A percentile compares a stretch with the other conserved stretches of the same genome.
Evolutionary conservation across 2,329 filamentous ascomycete species (phyloP).

Genomic region (Lachnellula arida): DNA sequence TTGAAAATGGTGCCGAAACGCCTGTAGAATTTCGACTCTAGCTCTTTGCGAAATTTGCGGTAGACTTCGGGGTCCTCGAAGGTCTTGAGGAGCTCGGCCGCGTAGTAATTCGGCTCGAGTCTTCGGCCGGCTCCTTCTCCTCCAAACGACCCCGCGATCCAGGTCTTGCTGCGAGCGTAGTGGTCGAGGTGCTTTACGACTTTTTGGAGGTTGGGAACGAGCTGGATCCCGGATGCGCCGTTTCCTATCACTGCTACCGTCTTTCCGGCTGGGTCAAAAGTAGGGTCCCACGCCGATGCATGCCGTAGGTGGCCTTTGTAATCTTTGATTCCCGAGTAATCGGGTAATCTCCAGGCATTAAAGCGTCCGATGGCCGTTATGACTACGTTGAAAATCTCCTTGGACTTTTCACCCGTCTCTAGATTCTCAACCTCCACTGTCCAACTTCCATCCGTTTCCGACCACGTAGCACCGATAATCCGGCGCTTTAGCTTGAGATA

Average conservation of each 20-base stretch:
- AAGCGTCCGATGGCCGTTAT: constrained; percentile 62
- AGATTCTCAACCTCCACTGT: constrained; percentile 35
- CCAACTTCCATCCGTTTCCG: constrained; percentile 47
- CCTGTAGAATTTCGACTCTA: constrained; percentile 60
- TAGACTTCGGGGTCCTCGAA: constrained; percentile 57
- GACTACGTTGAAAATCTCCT: constrained; percentile 53
- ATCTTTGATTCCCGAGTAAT: constrained; percentile 51
- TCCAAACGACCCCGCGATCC: constrained; percentile 47
- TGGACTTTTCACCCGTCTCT: constrained; percentile 32
- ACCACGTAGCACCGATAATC: constrained; percentile 53
- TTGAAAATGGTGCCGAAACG: constrained; percentile 51
- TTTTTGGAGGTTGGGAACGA: constrained; percentile 41
- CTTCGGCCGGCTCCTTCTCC: constrained; percentile 30
- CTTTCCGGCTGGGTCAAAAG: constrained; percentile 43
- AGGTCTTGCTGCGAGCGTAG: constrained; percentile 50
- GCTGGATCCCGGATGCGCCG: constrained; percentile 48
- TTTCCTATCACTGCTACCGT: constrained; percentile 46
- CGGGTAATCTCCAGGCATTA: constrained; percentile 59
- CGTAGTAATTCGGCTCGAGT: constrained; percentile 48
- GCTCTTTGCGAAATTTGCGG: constrained; percentile 50
- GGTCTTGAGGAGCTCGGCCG: constrained; percentile 47
- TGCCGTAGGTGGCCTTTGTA: constrained; percentile 49
- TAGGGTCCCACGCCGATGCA: constrained; percentile 55
- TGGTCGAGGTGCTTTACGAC: constrained; percentile 9
- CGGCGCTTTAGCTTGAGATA: constrained; percentile 49